Percentiles rank a stretch among this genome's conserved stretches.
Evolutionary conservation across 768 basidiomycete genomes (phyloP).

Genomic region (Lanmaoa pseudosensibilis): DNA sequence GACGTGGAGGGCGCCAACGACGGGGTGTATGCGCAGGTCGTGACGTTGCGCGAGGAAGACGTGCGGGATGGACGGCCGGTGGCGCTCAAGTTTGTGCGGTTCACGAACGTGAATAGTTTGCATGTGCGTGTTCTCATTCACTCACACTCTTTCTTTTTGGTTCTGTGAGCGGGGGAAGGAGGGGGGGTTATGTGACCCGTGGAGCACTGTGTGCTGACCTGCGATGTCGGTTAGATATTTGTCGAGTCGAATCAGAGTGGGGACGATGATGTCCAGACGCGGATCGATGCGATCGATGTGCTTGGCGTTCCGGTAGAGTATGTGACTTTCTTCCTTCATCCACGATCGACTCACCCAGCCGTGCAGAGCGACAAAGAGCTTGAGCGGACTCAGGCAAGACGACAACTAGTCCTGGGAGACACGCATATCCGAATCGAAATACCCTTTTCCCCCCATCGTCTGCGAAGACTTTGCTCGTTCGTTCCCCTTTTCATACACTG

Average conservation of each 20-base stretch:
- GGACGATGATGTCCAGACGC: conserved; percentile 51
- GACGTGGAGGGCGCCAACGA: conserved; percentile 58
- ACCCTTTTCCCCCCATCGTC: background rate
- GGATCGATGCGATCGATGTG: conserved; percentile 67
- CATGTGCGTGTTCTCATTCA: conserved; percentile 49
- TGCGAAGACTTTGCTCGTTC: background rate
- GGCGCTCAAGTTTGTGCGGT: conserved; percentile 61
- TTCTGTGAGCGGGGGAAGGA: too few relatives aligned
- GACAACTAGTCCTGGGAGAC: conserved; percentile 21
- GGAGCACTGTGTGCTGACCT: background rate
- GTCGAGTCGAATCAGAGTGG: conserved; percentile 64
- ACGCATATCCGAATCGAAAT: background rate
- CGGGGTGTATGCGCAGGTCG: conserved; percentile 52
- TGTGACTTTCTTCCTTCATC: conserved; percentile 23
- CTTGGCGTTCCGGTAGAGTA: conserved; percentile 61
- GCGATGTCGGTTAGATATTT: conserved; percentile 50
- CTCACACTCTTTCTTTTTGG: too few relatives aligned
- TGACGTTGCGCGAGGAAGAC: conserved; percentile 52
- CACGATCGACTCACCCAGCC: background rate
- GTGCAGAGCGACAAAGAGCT: conserved; percentile 37
- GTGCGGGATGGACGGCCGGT: conserved; percentile 45
- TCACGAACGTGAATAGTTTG: conserved; percentile 65
- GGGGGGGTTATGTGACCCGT: too few relatives aligned
- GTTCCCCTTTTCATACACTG: background rate
- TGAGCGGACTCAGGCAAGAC: conserved; percentile 40